Evolutionary conservation across 208 protist genomes (phyloP).

Genomic region (Acanthamoeba triangularis): DNA sequence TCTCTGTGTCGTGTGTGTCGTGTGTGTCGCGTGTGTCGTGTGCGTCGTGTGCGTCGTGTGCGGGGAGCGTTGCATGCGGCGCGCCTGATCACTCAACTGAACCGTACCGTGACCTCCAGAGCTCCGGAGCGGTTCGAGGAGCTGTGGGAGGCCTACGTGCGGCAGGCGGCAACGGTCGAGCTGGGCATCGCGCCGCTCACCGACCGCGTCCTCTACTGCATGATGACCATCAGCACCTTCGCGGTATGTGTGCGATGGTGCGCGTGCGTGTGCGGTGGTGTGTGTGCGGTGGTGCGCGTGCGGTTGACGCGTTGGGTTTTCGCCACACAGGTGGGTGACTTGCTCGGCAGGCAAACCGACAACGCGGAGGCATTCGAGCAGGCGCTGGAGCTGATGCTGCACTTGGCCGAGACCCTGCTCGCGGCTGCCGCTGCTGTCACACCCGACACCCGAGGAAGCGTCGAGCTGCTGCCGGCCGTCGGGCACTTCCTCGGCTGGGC

Average conservation of each 20-base stretch:
- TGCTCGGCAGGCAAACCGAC: neutral
- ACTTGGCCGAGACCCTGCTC: neutral
- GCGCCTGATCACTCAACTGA: too few relatives aligned
- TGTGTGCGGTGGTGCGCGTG: too few relatives aligned
- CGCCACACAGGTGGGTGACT: neutral
- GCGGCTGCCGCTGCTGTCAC: neutral
- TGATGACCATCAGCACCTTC: neutral
- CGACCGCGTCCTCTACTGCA: conserved; percentile 19
- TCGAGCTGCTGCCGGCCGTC: neutral
- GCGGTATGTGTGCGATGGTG: neutral
- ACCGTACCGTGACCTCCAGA: neutral
- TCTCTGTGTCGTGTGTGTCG: neutral
- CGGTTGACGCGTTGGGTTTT: neutral
- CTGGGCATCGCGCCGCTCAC: neutral
- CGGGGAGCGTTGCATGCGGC: too few relatives aligned
- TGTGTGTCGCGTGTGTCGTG: neutral
- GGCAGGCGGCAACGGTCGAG: neutral
- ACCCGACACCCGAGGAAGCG: neutral
- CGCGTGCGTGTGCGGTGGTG: too few relatives aligned
- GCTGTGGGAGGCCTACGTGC: neutral
- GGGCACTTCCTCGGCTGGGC: neutral
- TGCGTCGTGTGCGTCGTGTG: too few relatives aligned
- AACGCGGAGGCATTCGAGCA: neutral
- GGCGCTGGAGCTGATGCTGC: neutral
- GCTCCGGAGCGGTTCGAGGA: neutral